Percentiles rank a stretch among this genome's conserved stretches.
phyloP scores from a whole-genome alignment of 2,329 filamentous ascomycete genomes.

The Parafenestella ontariensis region DNA sequence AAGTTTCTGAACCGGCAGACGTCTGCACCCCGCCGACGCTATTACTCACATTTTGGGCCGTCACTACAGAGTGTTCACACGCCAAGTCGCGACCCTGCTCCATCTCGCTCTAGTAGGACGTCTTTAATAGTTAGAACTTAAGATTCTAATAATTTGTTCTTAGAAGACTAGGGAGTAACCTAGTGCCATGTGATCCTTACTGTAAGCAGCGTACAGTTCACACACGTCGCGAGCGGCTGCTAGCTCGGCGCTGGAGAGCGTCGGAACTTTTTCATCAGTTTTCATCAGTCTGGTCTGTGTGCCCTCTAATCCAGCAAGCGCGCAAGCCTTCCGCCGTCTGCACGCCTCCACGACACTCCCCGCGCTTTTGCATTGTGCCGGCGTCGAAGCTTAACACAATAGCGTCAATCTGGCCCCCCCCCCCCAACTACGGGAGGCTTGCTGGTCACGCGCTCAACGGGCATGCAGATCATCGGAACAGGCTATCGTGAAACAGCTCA shows the following conservation, averaged over 20 bases:
- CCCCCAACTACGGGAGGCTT: conserved; percentile 33
- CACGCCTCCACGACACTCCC: conserved; percentile 24
- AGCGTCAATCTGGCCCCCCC: conserved; percentile 33
- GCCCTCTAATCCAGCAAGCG: conserved; percentile 7
- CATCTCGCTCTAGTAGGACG: no score
- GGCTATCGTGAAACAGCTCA: conserved; percentile 14
- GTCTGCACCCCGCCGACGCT: no score
- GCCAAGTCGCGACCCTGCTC: neutral
- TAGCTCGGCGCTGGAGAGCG: conserved; percentile 2
- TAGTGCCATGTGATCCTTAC: no score
- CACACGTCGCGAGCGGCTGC: no score
- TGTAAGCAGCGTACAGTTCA: no score
- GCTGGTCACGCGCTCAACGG: conserved; percentile 47
- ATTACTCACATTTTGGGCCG: no score
- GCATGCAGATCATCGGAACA: conserved; percentile 40
- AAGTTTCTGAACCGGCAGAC: no score
- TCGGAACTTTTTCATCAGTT: conserved; percentile 24
- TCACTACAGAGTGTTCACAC: no score
- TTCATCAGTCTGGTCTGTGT: conserved; percentile 7
- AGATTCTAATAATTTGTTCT: no score
- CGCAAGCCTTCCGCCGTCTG: conserved; percentile 29
- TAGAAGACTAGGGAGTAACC: no score
- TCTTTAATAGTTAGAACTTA: no score
- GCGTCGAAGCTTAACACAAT: conserved; percentile 37
- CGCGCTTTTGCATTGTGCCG: conserved; percentile 22